phyloP scores from a whole-genome alignment of 305 asterid genomes.

The Salvia sclarea region DNA sequence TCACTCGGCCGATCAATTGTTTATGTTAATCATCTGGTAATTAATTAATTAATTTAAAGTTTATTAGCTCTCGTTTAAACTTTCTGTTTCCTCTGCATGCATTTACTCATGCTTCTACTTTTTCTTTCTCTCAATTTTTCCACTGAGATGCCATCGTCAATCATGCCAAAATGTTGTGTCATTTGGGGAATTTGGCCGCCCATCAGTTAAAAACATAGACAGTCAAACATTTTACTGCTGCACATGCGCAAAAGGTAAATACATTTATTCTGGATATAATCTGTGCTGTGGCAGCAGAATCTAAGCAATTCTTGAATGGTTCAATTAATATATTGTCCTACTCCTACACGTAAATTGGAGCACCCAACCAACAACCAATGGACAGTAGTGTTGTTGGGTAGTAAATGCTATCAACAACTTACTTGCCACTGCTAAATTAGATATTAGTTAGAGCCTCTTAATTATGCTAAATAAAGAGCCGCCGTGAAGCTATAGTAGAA shows the following conservation, averaged over 20 bases:
- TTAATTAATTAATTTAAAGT: too few relatives aligned
- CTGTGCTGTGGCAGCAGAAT: background rate
- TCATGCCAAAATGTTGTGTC: conserved; percentile 11
- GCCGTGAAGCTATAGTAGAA: background rate
- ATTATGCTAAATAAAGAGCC: background rate
- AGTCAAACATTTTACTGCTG: background rate
- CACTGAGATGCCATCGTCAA: background rate
- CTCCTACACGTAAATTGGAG: background rate
- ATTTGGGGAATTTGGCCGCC: background rate
- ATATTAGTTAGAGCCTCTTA: background rate
- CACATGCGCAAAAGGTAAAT: background rate
- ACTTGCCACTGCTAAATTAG: background rate
- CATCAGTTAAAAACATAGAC: background rate
- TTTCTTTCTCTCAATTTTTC: background rate
- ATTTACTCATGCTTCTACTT: conserved; percentile 30
- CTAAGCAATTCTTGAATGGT: background rate
- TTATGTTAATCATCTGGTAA: conserved; percentile 10
- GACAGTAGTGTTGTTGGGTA: conserved; percentile 13
- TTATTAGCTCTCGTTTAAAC: conserved; percentile 1
- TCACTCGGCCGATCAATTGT: conserved; percentile 18
- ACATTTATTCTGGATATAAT: conserved; percentile 9
- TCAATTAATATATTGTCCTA: background rate
- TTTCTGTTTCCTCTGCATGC: conserved; percentile 24
- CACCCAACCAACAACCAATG: conserved; percentile 8
- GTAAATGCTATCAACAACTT: conserved; percentile 28